A percentile compares a stretch with the other conserved stretches of the same genome.
Conservation (phyloP, 179 eudicot species). For the Sideroxylon spinosum region DNA sequence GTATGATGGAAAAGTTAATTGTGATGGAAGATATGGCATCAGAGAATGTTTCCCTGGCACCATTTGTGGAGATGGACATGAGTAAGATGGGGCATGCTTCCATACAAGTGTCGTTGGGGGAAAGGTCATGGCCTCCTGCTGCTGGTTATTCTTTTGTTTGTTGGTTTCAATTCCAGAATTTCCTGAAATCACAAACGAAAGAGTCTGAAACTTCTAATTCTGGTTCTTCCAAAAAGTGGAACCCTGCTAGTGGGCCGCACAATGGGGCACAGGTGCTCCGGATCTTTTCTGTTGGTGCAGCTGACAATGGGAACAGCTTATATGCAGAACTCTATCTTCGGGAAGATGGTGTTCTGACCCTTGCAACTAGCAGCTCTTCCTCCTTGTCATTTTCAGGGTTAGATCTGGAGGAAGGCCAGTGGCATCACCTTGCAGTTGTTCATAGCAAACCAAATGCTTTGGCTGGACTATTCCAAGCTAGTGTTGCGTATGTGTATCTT, state of each 20-base stretch:
- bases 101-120: slow-evolving; percentile 91
- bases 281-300: slow-evolving; percentile 90
- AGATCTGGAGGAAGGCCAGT: slow-evolving; percentile 92
- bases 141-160: slow-evolving; percentile 99
- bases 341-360: slow-evolving; percentile 89
- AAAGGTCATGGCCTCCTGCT: slow-evolving; percentile 99
- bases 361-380: slow-evolving; percentile 88
- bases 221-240: slow-evolving; percentile 41
- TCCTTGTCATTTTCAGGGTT: slow-evolving; percentile 78
- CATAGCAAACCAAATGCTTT: slow-evolving; percentile 99
- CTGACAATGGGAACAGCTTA: slow-evolving; percentile 61
- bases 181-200: slow-evolving; percentile 55
- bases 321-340: slow-evolving; percentile 92
- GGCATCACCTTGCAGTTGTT: slow-evolving; percentile 99
- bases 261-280: slow-evolving; percentile 53
- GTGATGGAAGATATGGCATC: slow-evolving; percentile 71
- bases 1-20: slow-evolving; percentile 90
- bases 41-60: slow-evolving; percentile 78
- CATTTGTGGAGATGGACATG: slow-evolving; percentile 97
- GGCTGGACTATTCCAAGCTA: slow-evolving; percentile 99
- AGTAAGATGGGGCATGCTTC: slow-evolving; percentile 93
- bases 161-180: slow-evolving; percentile 92
- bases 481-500: slow-evolving; percentile 87
- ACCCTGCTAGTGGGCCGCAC: slow-evolving; percentile 36
- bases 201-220: slow-evolving; percentile 49